Evolutionary conservation across 331 rosid genomes (phyloP).

Genomic region (Malus hybrid): DNA sequence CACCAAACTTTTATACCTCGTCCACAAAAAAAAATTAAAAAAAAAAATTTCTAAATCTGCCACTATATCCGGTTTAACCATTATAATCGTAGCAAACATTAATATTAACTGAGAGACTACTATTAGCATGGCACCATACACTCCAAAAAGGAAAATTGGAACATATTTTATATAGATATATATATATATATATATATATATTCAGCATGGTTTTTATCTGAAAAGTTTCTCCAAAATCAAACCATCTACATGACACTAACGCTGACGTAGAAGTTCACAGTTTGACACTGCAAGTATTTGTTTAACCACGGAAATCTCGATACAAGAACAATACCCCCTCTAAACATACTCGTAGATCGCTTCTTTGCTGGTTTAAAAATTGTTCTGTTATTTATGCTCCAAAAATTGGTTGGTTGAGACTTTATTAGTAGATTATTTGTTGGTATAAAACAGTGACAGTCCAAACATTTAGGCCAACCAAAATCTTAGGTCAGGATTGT

Average conservation of each 20-base stretch:
- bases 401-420: not conserved
- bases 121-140: not conserved
- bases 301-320: no score
- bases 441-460: not conserved
- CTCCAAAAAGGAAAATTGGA: not conserved
- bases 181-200: no score
- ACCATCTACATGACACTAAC: not conserved
- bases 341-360: no score
- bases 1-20: not conserved
- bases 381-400: not conserved
- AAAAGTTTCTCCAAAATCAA: accelerated
- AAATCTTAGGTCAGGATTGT: not conserved
- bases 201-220: not conserved
- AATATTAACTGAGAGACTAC: not conserved
- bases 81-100: not conserved
- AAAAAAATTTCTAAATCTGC: no score
- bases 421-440: not conserved
- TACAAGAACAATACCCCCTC: no score
- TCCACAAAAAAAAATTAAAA: no score
- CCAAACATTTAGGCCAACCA: not conserved
- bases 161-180: no score
- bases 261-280: not conserved
- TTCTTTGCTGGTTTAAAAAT: not conserved
- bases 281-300: not conserved
- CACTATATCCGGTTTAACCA: not conserved